Evolutionary conservation across 208 protist species (phyloP).

Genomic region (Trypanosoma mega): DNA sequence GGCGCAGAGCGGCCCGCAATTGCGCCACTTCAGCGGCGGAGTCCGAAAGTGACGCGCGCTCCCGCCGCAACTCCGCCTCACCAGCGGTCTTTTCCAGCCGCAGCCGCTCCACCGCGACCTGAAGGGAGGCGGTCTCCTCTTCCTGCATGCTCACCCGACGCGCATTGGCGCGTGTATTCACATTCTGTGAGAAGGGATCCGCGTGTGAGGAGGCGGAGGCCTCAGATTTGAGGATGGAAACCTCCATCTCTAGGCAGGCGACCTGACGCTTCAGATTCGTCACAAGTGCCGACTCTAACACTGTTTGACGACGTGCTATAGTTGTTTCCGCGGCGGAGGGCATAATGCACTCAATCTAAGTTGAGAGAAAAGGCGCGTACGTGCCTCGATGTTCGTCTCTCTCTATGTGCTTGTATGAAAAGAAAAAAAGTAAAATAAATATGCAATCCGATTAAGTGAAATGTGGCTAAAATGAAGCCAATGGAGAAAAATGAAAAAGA

Average conservation of each 20-base stretch:
- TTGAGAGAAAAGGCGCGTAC: too few relatives aligned
- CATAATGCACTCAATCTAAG: background rate
- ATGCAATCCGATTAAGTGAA: too few relatives aligned
- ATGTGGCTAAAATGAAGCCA: too few relatives aligned
- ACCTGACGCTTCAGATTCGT: conserved; percentile 74
- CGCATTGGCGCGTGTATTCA: too few relatives aligned
- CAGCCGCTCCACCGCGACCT: conserved; percentile 45
- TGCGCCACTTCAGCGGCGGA: conserved; percentile 42
- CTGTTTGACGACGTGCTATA: background rate
- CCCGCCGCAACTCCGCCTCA: conserved; percentile 31
- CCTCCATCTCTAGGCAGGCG: conserved; percentile 55
- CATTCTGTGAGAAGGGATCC: background rate
- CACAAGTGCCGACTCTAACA: conserved; percentile 47
- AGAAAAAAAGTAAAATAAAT: too few relatives aligned
- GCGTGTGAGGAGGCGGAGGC: background rate
- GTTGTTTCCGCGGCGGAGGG: background rate
- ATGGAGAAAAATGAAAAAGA: too few relatives aligned
- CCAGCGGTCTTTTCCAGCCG: conserved; percentile 38
- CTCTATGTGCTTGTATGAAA: too few relatives aligned
- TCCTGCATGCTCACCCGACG: too few relatives aligned
- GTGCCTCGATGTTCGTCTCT: too few relatives aligned
- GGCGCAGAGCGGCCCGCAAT: conserved; percentile 32
- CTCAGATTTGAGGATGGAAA: conserved; percentile 31
- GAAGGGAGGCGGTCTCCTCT: conserved; percentile 37
- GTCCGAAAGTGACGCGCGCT: conserved; percentile 35